Evolutionary conservation across 164 flowering plant genomes (phyloP).

Genomic region (Tetrastigma voinierianum): DNA sequence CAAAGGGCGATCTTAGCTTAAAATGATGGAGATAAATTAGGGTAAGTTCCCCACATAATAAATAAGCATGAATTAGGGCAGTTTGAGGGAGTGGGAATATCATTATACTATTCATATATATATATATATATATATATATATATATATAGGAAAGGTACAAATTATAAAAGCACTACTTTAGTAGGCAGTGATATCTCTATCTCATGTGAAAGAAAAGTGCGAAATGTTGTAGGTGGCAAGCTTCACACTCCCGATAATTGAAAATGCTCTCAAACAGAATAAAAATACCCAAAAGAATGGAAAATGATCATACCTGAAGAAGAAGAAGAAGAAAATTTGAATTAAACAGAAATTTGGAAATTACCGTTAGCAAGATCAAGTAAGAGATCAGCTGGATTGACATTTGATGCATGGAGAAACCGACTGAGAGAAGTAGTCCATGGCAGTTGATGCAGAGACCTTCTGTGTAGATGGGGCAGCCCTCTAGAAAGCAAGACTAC

Average conservation of each 20-base stretch:
- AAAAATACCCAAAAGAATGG: no score
- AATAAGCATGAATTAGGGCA: neutral
- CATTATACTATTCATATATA: slow-evolving; percentile 2
- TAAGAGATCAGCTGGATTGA: slow-evolving; percentile 85
- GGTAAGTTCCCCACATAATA: no score
- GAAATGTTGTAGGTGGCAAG: neutral
- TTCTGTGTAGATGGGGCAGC: slow-evolving; percentile 70
- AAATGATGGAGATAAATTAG: no score
- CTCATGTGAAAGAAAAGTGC: neutral
- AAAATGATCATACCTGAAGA: neutral
- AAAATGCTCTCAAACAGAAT: slow-evolving; percentile 1
- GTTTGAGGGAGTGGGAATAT: slow-evolving; percentile 4
- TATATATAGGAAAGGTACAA: no score
- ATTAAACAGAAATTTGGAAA: slow-evolving; percentile 1
- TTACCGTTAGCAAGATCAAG: slow-evolving; percentile 92
- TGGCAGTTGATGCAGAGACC: slow-evolving; percentile 71
- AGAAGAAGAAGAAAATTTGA: no score
- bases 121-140: no score
- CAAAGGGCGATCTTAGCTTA: no score
- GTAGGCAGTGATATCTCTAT: slow-evolving; percentile 7
- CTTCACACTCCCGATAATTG: neutral
- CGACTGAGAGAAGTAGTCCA: slow-evolving; percentile 80
- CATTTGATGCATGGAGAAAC: slow-evolving; percentile 53
- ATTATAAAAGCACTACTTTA: slow-evolving; percentile 10
- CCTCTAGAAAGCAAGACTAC: slow-evolving; percentile 74